phyloP scores from a whole-genome alignment of 148 eudicot species.

The Heliamphora exappendiculata region DNA sequence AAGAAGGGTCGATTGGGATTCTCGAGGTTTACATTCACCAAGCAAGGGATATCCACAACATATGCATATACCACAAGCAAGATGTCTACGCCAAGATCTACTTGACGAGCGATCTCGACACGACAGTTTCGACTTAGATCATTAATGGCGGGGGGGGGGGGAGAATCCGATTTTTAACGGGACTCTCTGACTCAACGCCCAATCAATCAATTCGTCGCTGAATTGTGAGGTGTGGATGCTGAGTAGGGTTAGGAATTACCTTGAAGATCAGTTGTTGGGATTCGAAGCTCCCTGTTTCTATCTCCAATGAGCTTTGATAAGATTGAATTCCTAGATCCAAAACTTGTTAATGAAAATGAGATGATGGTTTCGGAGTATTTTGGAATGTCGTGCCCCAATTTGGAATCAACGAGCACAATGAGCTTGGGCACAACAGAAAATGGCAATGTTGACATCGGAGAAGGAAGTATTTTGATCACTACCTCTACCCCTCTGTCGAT shows the following conservation, averaged over 20 bases:
- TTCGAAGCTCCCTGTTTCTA: neutral
- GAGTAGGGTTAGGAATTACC: slow-evolving; percentile 23
- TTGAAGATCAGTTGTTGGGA: slow-evolving; percentile 24
- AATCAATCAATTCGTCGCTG: slow-evolving; percentile 10
- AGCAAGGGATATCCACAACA: slow-evolving; percentile 31
- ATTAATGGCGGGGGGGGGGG: slow-evolving; percentile 28
- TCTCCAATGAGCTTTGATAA: slow-evolving; percentile 10
- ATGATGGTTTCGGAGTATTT: slow-evolving; percentile 28
- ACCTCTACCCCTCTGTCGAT: neutral
- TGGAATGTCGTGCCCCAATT: slow-evolving; percentile 5
- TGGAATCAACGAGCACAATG: neutral
- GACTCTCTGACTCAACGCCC: slow-evolving; percentile 14
- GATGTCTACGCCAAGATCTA: slow-evolving; percentile 32
- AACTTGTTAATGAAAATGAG: slow-evolving; percentile 16
- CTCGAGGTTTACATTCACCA: slow-evolving; percentile 26
- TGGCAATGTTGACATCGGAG: neutral
- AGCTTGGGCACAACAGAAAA: slow-evolving; percentile 9
- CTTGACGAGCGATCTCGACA: slow-evolving; percentile 24
- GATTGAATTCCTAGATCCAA: slow-evolving; percentile 22
- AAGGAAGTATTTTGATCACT: neutral
- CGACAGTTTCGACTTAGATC: slow-evolving; percentile 11
- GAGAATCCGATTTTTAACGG: slow-evolving; percentile 27
- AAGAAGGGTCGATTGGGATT: slow-evolving; percentile 15
- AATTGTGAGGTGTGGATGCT: slow-evolving; percentile 33
- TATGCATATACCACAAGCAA: slow-evolving; percentile 33